Base-by-base conservation (phyloP, 2,329 filamentous ascomycete species). In the Cercospora janseana region DNA sequence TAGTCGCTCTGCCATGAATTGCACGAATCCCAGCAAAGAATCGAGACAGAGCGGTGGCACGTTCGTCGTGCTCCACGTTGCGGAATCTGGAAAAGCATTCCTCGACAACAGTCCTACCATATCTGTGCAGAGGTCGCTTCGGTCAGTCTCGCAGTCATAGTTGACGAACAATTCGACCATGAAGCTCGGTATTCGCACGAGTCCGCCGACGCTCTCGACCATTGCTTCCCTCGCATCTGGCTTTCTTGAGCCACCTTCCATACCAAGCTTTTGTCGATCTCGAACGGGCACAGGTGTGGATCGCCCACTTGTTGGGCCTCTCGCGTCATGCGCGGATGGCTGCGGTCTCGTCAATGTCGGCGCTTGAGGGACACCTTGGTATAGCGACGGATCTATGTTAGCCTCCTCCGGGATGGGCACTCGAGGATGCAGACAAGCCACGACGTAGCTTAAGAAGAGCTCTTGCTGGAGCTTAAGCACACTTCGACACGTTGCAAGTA, bases 1-100 rank as follows among this genome's bases (percentile, higher is more conserved):
- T 13, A 97, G 72, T 48, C 93, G 81, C 66, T 95, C 90, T 1
- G 89, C 87, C 58, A 98, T 86, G 58, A 89, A 95, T 64, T 96
- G 91, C 26, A 98, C 82, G 62, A 91, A 97, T 12, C 89, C 85
- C 18, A 98, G 76, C 8, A 98, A 75, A 7, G 93, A 90, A 71
- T 98, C 93, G 16, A 98, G 76, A 63, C 93, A 98, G 2, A 98
- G 75, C 0, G 93, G 93, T 12, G 93, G 93, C 1, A 98, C 94
- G 66, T 95, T 98, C 4, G 92, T 96, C 8, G 93, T 98, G 68
- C 94, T 98, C 93, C 93, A 98, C 4, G 91, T 96, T 4, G 92
- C 93, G 6, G 93, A 95, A 68, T 98, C 93, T 0, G 93, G 94
- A 58, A 98, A 87, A 2, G 93, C 93, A 67, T 96, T 98, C 51